phyloP scores from a whole-genome alignment of 768 basidiomycete genomes.

The Rhodotorula taiwanensis region DNA sequence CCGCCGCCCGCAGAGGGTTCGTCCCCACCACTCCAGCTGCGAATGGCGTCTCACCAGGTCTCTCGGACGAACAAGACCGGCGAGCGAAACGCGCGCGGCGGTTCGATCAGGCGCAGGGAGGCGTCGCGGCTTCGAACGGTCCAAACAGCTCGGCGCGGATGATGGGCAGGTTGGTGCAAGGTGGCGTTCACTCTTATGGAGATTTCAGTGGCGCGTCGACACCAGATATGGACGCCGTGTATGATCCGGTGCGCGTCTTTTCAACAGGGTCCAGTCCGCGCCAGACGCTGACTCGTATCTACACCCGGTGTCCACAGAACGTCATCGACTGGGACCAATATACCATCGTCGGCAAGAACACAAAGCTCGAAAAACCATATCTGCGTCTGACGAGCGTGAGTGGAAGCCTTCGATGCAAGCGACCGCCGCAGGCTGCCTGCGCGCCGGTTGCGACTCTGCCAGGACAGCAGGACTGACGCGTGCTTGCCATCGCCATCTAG shows the following conservation, averaged over 20 bases:
- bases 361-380: constrained; percentile 90
- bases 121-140: too few relatives aligned
- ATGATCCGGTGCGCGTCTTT: constrained; percentile 30
- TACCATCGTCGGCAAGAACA: constrained; percentile 88
- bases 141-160: neutral
- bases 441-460: too few relatives aligned
- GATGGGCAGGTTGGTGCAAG: constrained; percentile 46
- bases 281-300: neutral
- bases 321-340: constrained; percentile 93
- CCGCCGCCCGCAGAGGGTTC: constrained; percentile 21
- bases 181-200: constrained; percentile 25
- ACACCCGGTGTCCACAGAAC: constrained; percentile 55
- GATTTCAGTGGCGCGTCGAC: constrained; percentile 2
- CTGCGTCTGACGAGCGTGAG: constrained; percentile 80
- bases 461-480: too few relatives aligned
- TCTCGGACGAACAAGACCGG: constrained; percentile 44
- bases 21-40: constrained; percentile 38
- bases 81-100: constrained; percentile 62
- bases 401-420: neutral
- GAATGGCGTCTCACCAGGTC: constrained; percentile 24
- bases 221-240: constrained; percentile 25
- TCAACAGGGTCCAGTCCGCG: neutral
- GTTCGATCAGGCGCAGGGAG: constrained; percentile 53
- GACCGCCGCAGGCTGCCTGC: too few relatives aligned
- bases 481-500: constrained; percentile 48